Base-by-base conservation (phyloP, 148 eudicot species). In the Camellia sinensis region DNA sequence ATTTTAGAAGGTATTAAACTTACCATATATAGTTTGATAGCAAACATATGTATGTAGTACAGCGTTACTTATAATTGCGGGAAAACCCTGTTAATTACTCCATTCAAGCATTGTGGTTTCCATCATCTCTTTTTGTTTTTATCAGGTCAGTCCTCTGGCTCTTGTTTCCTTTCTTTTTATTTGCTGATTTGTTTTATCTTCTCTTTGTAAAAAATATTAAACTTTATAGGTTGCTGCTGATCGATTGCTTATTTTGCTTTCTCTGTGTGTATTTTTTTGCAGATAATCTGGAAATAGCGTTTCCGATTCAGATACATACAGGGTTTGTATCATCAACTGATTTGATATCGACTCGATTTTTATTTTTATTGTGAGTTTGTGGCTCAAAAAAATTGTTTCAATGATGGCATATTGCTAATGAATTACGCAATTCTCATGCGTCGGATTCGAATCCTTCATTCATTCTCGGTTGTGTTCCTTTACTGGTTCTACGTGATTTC, bases 401-500 rank as follows among this genome's bases (percentile, higher is more conserved):
- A 89, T 91, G 90, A 83, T 80, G 1, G 1, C 37, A 29, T 29
- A 29, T 71, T 81, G 77, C 86, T 77, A 68, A 89, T 88, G 93
- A 89, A 82, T 67, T 86, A 46, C 18, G 79, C 81, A 44, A 86
- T 87, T 52, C 87, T 82, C n/a, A 87, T 91, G 91, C 97, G 90
- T 69, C 84, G 94, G 67, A 85, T 92, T 64, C 89, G 96, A 66
- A 87, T 95, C 57, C 87, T 92, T 7, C 98, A 95, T 78, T 95
- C 98, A 1, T 95, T 93, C 78, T 95, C 98, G 2, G 97, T 93
- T 72, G 97, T 95, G 5, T 95, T 95, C 81, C 93, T 95, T 67
- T 91, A 95, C 87, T 92, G 96, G 96, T 95, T 95, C 73, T 92
- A 93, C 86, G 90, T 80, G 60, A 84, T 93, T 78, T 93, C 95